Percentiles rank a stretch among this genome's conserved stretches.
phyloP scores from a whole-genome alignment of 129 eudicot genomes.

The Chrysanthemum lavandulifolium region DNA sequence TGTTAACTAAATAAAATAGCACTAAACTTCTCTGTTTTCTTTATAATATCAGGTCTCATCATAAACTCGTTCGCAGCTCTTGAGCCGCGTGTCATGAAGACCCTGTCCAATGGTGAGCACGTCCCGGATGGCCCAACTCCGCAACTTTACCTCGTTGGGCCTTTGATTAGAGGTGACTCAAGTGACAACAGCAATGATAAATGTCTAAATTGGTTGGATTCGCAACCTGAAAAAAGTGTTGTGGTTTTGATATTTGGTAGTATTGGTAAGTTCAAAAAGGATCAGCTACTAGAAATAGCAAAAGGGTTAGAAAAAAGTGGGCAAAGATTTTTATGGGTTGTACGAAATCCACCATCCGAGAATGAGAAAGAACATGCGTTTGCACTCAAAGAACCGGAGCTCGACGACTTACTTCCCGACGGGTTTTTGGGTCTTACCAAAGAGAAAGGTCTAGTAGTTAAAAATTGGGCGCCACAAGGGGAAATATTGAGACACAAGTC shows the following conservation, averaged over 20 bases:
- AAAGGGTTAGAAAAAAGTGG: constrained; percentile 27
- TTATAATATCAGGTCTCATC: constrained; percentile 1
- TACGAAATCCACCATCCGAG: constrained; percentile 30
- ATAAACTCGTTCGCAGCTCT: constrained; percentile 18
- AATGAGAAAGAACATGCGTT: neutral
- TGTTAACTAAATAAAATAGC: too few species aligned
- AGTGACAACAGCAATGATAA: neutral
- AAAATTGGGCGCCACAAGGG: constrained; percentile 28
- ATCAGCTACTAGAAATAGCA: constrained; percentile 27
- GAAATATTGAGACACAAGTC: constrained; percentile 18
- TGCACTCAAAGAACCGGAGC: constrained; percentile 15
- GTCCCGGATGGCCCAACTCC: constrained; percentile 26
- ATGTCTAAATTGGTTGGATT: constrained; percentile 18
- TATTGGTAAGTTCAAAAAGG: constrained; percentile 15
- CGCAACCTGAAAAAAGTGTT: constrained; percentile 27
- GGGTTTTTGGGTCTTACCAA: constrained; percentile 39
- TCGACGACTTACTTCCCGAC: constrained; percentile 20
- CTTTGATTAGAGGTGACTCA: neutral
- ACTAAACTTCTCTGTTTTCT: neutral
- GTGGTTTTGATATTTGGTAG: constrained; percentile 33
- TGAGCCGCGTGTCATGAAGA: constrained; percentile 8
- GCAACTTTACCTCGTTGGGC: constrained; percentile 25
- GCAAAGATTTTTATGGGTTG: constrained; percentile 35
- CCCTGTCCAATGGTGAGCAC: constrained; percentile 16
- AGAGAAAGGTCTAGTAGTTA: constrained; percentile 47